Evolutionary conservation across 1,139 yeast species (phyloP).

Genomic region (Nakaseomyces uthaithaninus): DNA sequence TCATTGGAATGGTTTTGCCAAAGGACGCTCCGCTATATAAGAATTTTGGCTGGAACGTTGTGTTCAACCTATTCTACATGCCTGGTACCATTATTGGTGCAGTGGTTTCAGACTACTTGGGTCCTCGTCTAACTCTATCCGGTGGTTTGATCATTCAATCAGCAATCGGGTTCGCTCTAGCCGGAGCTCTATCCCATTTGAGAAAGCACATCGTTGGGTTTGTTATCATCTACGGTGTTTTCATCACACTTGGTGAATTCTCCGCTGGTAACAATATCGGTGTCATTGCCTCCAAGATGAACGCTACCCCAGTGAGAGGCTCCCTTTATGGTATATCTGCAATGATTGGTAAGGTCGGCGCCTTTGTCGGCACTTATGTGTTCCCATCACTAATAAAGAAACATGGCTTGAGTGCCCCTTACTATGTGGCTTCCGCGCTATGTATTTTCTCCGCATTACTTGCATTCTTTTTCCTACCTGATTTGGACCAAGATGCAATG

Average conservation of each 20-base stretch:
- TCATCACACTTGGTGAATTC: conserved; percentile 79
- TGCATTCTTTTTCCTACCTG: conserved; percentile 62
- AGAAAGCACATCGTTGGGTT: conserved; percentile 63
- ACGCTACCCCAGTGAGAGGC: conserved; percentile 83
- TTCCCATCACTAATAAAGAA: conserved; percentile 6
- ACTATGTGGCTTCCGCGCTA: conserved; percentile 66
- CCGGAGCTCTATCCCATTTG: conserved; percentile 54
- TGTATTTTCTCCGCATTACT: conserved; percentile 61
- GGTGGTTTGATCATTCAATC: conserved; percentile 68
- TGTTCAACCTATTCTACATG: conserved; percentile 75
- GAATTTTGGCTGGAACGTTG: conserved; percentile 89
- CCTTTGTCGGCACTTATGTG: conserved; percentile 56
- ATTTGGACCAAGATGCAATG: conserved; percentile 71
- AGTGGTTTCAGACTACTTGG: conserved; percentile 68
- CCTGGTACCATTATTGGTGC: conserved; percentile 91
- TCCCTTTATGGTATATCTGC: conserved; percentile 88
- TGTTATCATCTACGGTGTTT: conserved; percentile 79
- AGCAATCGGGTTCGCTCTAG: conserved; percentile 78
- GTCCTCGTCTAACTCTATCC: conserved; percentile 73
- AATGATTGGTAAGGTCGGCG: conserved; percentile 85
- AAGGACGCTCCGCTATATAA: conserved; percentile 48
- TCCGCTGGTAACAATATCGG: conserved; percentile 95
- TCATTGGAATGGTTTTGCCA: conserved; percentile 51
- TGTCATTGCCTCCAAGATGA: conserved; percentile 74
- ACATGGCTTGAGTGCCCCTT: conserved; percentile 56